Evolutionary conservation across 116 monocot species (phyloP).

Genomic region (Papilionanthe hybrid): DNA sequence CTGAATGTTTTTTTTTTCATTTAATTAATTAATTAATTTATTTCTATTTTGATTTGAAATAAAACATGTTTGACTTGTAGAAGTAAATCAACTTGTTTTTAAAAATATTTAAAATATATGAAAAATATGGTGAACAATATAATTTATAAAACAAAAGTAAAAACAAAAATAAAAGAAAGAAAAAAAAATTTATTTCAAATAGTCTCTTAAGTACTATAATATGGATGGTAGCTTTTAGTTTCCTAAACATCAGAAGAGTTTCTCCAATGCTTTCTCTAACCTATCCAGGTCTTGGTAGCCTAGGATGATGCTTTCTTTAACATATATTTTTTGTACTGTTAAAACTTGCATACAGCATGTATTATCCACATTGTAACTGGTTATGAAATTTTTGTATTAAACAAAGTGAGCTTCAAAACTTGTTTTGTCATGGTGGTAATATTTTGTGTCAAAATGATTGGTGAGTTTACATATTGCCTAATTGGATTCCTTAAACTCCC

Average conservation of each 20-base stretch:
- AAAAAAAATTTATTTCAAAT: too few relatives aligned
- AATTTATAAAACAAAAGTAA: too few relatives aligned
- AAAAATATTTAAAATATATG: too few relatives aligned
- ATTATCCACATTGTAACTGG: neutral
- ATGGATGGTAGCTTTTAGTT: neutral
- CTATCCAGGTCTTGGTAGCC: neutral
- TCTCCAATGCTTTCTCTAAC: neutral
- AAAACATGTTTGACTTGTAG: too few relatives aligned
- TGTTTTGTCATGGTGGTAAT: neutral
- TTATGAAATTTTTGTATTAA: neutral
- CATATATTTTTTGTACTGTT: neutral
- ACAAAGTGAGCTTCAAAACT: neutral
- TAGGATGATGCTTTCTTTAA: neutral
- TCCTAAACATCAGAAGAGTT: neutral
- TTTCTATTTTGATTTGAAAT: too few relatives aligned
- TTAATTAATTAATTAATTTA: too few relatives aligned
- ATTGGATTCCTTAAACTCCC: neutral
- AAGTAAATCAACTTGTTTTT: too few relatives aligned
- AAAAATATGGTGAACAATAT: too few relatives aligned
- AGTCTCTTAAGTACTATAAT: neutral
- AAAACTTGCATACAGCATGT: neutral
- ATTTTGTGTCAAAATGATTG: neutral
- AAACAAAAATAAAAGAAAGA: too few relatives aligned
- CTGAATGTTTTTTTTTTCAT: too few relatives aligned
- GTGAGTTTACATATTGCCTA: neutral